A percentile compares a stretch with the other conserved stretches of the same genome.
phyloP scores from a whole-genome alignment of 1,139 yeast genomes.

The Blastobotrys capitulatus region DNA sequence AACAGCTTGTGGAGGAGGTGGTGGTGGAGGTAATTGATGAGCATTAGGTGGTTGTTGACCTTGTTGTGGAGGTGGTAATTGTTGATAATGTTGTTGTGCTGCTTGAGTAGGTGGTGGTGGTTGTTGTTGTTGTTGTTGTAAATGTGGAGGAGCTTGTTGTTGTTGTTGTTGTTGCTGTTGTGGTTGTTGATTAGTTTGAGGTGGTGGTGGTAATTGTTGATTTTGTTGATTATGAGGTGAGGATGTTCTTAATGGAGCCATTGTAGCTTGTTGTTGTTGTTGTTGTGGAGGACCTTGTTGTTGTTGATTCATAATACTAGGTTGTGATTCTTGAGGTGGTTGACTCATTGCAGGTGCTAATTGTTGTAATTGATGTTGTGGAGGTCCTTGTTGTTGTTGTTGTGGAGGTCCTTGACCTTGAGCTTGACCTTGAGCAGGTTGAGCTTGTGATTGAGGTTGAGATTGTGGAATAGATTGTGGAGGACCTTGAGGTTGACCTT shows the following conservation, averaged over 20 bases:
- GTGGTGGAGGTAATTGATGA: constrained; percentile 15
- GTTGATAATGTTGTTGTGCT: constrained; percentile 18
- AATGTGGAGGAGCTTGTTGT: neutral
- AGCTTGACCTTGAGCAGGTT: constrained; percentile 24
- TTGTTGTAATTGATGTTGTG: constrained; percentile 18
- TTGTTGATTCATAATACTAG: constrained; percentile 18
- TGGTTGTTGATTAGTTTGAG: neutral
- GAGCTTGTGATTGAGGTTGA: constrained; percentile 29
- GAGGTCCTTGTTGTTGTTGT: constrained; percentile 18
- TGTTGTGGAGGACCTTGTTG: constrained; percentile 10
- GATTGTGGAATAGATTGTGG: constrained; percentile 24
- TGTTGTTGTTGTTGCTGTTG: constrained; percentile 1
- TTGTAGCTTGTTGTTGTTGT: neutral
- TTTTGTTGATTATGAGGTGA: constrained; percentile 22
- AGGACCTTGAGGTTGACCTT: constrained; percentile 24
- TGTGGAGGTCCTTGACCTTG: constrained; percentile 23
- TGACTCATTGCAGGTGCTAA: constrained; percentile 16
- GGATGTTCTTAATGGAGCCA: constrained; percentile 20
- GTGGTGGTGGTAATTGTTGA: constrained; percentile 16
- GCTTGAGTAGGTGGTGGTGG: neutral
- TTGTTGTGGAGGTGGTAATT: constrained; percentile 11
- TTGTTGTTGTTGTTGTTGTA: neutral
- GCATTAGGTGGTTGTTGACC: constrained; percentile 5
- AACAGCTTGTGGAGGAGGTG: constrained; percentile 15
- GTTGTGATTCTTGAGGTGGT: constrained; percentile 8